Evolutionary conservation across 805 yeast genomes (phyloP).

Genomic region (Candida ficus): DNA sequence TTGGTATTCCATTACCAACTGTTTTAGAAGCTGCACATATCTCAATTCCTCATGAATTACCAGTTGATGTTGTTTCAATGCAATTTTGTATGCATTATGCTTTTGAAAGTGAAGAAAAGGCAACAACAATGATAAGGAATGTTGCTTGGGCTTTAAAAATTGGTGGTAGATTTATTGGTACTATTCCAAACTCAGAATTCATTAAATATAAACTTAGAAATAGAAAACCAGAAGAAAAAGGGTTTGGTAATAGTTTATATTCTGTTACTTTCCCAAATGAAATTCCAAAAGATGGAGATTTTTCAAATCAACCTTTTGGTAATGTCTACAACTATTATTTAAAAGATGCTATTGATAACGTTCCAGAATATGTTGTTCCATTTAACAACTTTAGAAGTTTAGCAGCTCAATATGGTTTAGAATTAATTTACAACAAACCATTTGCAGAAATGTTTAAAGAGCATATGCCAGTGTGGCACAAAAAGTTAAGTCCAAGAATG

Average conservation of each 20-base stretch:
- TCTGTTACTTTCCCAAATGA: slow-evolving; percentile 73
- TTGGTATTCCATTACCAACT: slow-evolving; percentile 62
- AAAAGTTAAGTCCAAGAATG: slow-evolving; percentile 52
- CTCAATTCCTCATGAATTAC: slow-evolving; percentile 37
- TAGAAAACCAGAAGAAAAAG: slow-evolving; percentile 43
- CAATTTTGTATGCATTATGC: slow-evolving; percentile 97
- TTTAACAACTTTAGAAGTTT: slow-evolving; percentile 80
- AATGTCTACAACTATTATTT: slow-evolving; percentile 76
- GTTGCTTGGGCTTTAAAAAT: slow-evolving; percentile 67
- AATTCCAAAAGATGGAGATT: slow-evolving; percentile 73
- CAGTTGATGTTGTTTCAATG: slow-evolving; percentile 82
- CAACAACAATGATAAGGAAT: slow-evolving; percentile 65
- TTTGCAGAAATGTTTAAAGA: slow-evolving; percentile 79
- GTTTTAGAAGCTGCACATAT: slow-evolving; percentile 66
- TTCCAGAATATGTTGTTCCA: slow-evolving; percentile 95
- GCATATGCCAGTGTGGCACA: slow-evolving; percentile 65
- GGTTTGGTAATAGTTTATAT: slow-evolving; percentile 85
- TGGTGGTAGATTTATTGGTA: slow-evolving; percentile 90
- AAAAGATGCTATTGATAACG: slow-evolving; percentile 92
- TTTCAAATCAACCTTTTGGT: slow-evolving; percentile 67
- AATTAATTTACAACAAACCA: slow-evolving; percentile 64
- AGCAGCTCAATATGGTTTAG: slow-evolving; percentile 79
- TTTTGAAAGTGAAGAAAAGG: slow-evolving; percentile 78
- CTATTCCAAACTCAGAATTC: slow-evolving; percentile 88
- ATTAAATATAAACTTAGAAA: slow-evolving; percentile 62